Conservation (phyloP, 73 alveolate species). For the Blepharisma stoltei region DNA sequence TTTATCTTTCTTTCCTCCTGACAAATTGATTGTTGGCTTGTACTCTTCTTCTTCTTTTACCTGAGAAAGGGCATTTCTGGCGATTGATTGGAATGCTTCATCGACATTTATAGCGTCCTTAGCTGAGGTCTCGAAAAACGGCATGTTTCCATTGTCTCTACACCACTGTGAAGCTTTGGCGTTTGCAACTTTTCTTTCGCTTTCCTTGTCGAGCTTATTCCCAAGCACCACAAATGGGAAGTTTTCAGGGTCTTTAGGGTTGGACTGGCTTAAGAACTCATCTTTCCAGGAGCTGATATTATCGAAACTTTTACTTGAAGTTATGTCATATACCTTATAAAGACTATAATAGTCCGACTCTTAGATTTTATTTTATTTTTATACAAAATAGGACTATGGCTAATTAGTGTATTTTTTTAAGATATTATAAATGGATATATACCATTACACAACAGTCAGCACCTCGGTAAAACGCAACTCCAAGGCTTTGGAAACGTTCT, state of each 20-base stretch:
- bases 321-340: conserved; percentile 89
- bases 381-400: too few relatives aligned
- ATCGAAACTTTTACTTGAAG: conserved; percentile 85
- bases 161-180: conserved; percentile 90
- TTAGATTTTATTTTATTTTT: too few relatives aligned
- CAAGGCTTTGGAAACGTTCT: conserved; percentile 83
- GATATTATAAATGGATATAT: too few relatives aligned
- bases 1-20: background rate
- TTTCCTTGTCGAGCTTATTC: conserved; percentile 73
- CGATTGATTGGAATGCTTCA: conserved; percentile 79
- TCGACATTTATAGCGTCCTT: conserved; percentile 78
- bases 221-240: conserved; percentile 98
- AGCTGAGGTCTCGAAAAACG: conserved; percentile 86
- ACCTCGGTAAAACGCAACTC: conserved; percentile 97
- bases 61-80: conserved; percentile 61
- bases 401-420: too few relatives aligned
- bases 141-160: conserved; percentile 73
- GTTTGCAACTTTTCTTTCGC: conserved; percentile 65
- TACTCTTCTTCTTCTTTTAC: conserved; percentile 26
- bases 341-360: too few relatives aligned
- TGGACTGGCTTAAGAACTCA: conserved; percentile 79
- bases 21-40: conserved; percentile 2
- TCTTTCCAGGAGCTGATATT: conserved; percentile 91
- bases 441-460: conserved; percentile 98
- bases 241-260: conserved; percentile 89